Conservation (phyloP, 2,329 filamentous ascomycete genomes). For the Capronia epimyces region DNA sequence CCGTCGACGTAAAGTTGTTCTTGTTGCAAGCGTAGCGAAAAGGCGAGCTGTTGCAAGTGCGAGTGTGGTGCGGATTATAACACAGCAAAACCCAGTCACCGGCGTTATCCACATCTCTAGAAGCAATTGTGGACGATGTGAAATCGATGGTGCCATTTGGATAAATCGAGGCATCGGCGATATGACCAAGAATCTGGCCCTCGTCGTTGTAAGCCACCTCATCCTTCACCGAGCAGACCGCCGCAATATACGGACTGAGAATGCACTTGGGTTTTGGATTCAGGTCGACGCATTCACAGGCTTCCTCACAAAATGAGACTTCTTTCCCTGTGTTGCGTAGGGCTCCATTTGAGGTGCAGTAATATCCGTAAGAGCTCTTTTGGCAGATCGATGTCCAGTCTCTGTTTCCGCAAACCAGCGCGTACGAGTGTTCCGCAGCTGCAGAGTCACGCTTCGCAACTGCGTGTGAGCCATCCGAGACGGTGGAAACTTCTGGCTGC, state of each 20-base stretch:
- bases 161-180: not conserved
- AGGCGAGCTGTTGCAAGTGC: not conserved
- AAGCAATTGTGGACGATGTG: not conserved
- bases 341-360: not conserved
- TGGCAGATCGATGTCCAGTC: not conserved
- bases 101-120: not conserved
- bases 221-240: not conserved
- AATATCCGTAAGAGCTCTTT: not conserved
- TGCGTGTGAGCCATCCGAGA: not conserved
- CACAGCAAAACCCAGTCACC: not conserved
- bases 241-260: not conserved
- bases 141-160: slow-evolving; percentile 5
- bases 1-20: not conserved
- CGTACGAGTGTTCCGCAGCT: not conserved
- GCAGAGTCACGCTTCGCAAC: not conserved
- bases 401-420: not conserved
- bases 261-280: not conserved
- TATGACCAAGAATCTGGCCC: not conserved
- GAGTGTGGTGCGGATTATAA: not conserved
- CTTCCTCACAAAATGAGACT: not conserved
- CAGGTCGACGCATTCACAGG: slow-evolving; percentile 5
- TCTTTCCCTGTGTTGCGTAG: not conserved
- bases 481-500: not conserved
- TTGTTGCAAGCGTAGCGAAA: not conserved
- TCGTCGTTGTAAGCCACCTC: not conserved